Evolutionary conservation across 1,139 yeast species (phyloP), one percentile per base, ranked within the genome.

Genomic region (Kodamaea suecica): DNA sequence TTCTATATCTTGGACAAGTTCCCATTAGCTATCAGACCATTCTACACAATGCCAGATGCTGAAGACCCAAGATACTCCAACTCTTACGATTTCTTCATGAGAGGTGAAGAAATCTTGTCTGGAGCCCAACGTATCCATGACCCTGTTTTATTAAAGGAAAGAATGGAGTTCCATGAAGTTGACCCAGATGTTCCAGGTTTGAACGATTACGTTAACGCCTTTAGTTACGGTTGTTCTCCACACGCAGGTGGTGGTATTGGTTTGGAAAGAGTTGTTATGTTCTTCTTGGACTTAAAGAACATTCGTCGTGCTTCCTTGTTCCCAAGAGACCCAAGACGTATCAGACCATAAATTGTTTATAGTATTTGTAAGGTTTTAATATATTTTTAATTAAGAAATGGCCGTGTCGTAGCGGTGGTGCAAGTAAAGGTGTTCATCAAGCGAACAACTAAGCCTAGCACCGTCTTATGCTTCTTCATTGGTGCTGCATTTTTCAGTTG

Each of bases 191-290:
- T 76, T 44, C 84, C 88, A 23, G 97, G 97, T 45, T 70, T 90
- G 55, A 73, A 75, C 57, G 97, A 94, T 59, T 92, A 94, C 63
- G 83, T 87, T 43, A 90, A 90, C 46, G 95, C 96, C 14, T 92
- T 94, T 71, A 70, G 77, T 31, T 90, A 84, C 59, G 99, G 97
- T 14, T 92, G 97, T 73, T 82, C 96, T 47, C 98, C 99, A 33
- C 99, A 92, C 54, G 99, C 96, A 17, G 99, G 99, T 61, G 99
- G 98, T 69, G 99, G 99, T 66, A 92, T 92, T 60, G 99, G 99
- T 53, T 72, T 92, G 49, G 99, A 92, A 70, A 86, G 99, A 72
- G 98, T 92, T 28, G 88, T 92, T 47, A 92, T 92, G 97, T 92
- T 92, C 78, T 92, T 77, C 80, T 76, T 92, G 61, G 98, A 87